Percentiles rank a stretch among this genome's conserved stretches.
phyloP scores from a whole-genome alignment of 495 filamentous ascomycete genomes.

The Tuber microsphaerosporum region DNA sequence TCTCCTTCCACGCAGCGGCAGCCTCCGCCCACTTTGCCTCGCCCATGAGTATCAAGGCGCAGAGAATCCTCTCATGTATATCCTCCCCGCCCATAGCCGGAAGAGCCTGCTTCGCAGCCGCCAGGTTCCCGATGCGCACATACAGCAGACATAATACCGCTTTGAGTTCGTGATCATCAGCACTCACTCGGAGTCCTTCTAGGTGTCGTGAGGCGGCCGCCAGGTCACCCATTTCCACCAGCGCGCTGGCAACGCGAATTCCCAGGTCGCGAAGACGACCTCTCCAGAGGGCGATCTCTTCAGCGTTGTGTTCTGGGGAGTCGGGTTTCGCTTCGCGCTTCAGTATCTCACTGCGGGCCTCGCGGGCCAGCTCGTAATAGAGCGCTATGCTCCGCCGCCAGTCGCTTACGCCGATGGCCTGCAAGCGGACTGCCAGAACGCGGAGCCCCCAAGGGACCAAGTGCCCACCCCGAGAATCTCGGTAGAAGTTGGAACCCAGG shows the following conservation, averaged over 20 bases:
- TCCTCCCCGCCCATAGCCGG: conserved; percentile 30
- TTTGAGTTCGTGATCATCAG: conserved; percentile 42
- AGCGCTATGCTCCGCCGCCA: conserved; percentile 74
- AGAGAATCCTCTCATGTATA: conserved; percentile 46
- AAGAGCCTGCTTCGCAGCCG: conserved; percentile 49
- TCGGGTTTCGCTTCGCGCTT: conserved; percentile 30
- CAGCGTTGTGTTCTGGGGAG: not conserved
- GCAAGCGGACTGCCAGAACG: conserved; percentile 70
- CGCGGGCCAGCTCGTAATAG: conserved; percentile 78
- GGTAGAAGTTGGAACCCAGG: conserved; percentile 62
- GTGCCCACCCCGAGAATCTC: conserved; percentile 46
- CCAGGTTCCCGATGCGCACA: conserved; percentile 67
- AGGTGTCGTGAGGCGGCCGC: conserved; percentile 67
- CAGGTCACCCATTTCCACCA: conserved; percentile 88
- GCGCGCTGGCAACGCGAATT: conserved; percentile 64
- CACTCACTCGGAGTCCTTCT: conserved; percentile 26
- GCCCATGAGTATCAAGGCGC: conserved; percentile 67
- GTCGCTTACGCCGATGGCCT: conserved; percentile 77
- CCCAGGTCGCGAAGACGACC: conserved; percentile 65
- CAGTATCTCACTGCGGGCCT: conserved; percentile 56
- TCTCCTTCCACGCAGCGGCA: conserved; percentile 54
- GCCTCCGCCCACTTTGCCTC: conserved; percentile 64
- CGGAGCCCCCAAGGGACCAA: conserved; percentile 83
- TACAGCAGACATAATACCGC: conserved; percentile 58
- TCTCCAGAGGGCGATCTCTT: conserved; percentile 58